phyloP scores from a whole-genome alignment of 2,329 filamentous ascomycete species.

The Dothistroma pini region DNA sequence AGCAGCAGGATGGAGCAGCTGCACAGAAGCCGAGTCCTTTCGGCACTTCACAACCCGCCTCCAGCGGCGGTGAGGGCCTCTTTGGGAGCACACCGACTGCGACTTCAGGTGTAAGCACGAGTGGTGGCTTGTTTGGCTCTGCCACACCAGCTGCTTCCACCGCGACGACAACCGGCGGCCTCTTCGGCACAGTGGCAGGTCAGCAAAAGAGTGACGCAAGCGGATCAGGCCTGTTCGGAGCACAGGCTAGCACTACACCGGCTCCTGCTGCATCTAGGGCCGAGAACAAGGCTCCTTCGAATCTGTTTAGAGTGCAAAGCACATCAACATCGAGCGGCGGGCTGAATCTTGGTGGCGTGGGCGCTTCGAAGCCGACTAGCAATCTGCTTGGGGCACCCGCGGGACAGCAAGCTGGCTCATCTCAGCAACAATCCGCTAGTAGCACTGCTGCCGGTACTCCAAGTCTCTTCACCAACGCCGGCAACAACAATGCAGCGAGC shows the following conservation, averaged over 20 bases:
- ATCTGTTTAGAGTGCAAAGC: slow-evolving; percentile 4
- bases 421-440: not conserved
- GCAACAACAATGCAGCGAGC: not conserved
- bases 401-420: not conserved
- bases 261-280: slow-evolving; percentile 5
- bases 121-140: slow-evolving; percentile 15
- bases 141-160: slow-evolving; percentile 1
- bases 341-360: not conserved
- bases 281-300: slow-evolving; percentile 8
- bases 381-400: not conserved
- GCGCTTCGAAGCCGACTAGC: not conserved
- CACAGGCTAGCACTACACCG: not conserved
- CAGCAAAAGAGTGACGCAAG: not conserved
- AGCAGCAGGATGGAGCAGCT: slow-evolving; percentile 1
- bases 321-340: slow-evolving; percentile 8
- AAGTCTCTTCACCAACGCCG: not conserved
- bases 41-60: not conserved
- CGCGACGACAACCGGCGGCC: slow-evolving; percentile 6
- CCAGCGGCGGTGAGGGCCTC: not conserved
- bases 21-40: not conserved
- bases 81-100: slow-evolving; percentile 2
- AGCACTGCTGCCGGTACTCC: not conserved
- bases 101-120: not conserved
- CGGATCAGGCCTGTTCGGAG: not conserved
- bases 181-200: slow-evolving; percentile 10